These are phyloP conservation scores for Rusavskia elegans DNA, from an alignment of 495 filamentous ascomycete species.

Conservation along the genomic window DNA sequence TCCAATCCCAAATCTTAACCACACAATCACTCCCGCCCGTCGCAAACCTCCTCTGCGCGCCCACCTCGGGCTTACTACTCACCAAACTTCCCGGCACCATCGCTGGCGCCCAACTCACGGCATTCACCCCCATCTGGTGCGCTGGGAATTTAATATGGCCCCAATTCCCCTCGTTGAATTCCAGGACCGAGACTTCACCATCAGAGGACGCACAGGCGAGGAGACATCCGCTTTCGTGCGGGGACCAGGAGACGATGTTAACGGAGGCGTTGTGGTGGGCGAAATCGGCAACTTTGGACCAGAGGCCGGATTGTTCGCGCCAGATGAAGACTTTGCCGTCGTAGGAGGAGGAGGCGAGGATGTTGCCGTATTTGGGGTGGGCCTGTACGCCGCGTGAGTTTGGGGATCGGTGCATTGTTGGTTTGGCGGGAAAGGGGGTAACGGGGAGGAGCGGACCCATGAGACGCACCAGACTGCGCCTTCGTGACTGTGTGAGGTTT, in stretches of 20 bases:
- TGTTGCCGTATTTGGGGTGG: constrained; percentile 95
- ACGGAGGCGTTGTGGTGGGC: constrained; percentile 83
- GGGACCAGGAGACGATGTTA: constrained; percentile 94
- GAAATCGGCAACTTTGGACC: constrained; percentile 80
- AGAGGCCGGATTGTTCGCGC: constrained; percentile 64
- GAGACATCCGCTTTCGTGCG: constrained; percentile 85
- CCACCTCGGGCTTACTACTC: constrained; percentile 45
- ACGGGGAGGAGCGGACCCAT: constrained; percentile 42
- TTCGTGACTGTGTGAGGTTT: constrained; percentile 50
- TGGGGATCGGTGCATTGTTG: too few species aligned
- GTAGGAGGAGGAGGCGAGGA: constrained; percentile 85
- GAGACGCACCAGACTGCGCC: constrained; percentile 93
- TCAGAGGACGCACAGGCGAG: constrained; percentile 90
- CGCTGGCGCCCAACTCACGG: constrained; percentile 85
- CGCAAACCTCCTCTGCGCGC: constrained; percentile 59
- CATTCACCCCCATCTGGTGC: constrained; percentile 85
- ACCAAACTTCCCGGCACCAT: constrained; percentile 65
- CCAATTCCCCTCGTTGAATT: constrained; percentile 87
- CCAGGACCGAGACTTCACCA: constrained; percentile 80
- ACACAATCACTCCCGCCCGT: constrained; percentile 87
- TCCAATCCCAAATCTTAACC: constrained; percentile 77
- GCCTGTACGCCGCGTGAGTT: too few species aligned
- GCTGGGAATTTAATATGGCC: constrained; percentile 77
- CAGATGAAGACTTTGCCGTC: constrained; percentile 97
- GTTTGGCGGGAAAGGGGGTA: background rate